Base-by-base conservation (phyloP, 139 green algal genomes). In the Chlamydomonas urium region DNA sequence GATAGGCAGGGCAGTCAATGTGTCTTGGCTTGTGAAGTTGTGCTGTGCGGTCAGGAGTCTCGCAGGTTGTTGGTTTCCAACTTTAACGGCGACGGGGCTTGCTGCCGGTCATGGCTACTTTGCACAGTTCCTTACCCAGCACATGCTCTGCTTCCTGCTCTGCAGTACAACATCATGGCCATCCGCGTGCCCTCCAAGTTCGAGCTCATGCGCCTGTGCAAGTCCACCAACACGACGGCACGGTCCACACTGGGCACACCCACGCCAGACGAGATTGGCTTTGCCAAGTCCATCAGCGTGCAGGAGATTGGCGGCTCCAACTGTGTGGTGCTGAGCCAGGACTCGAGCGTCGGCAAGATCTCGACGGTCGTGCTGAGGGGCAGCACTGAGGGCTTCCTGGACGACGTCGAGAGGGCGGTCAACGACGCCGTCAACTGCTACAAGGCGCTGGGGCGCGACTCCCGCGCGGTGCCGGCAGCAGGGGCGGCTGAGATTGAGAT, bases 371-470 rank as follows among this genome's bases (percentile, higher is more conserved):
- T 99, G 65, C 81, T 99, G 75, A 82, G 95, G 24, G 95, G 89
- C n/a, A 78, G 78, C 42, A 98, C 94, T 19, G 88, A 97, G 31
- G 90, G 91, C 59, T 81, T 94, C 45, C 75, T 97, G 75, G 95
- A 99, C 75, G 95, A 99, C 74, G 81, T 97, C 36, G 95, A 99
- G 83, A 85, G 95, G 14, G 95, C 94, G 0, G 79, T 99, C 28
- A 96, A 99, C 73, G 90, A 97, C 75, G 95, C 91, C 47, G 87
- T 99, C 63, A 99, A 99, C 74, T 81, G 87, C 38, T 99, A 91
- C 92, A 97, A 97, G 88, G 87, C 88, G 29, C 80, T 98, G 38
- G 90, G 85, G 73, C 67, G 73, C 8, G 94, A 98, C 71, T 69
- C 90, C 26, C 83, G 94, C 34, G 74, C 79, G 4, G 71, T 98